Evolutionary conservation across 2,329 filamentous ascomycete species (phyloP).

Genomic region (Grosmannia penicillata): DNA sequence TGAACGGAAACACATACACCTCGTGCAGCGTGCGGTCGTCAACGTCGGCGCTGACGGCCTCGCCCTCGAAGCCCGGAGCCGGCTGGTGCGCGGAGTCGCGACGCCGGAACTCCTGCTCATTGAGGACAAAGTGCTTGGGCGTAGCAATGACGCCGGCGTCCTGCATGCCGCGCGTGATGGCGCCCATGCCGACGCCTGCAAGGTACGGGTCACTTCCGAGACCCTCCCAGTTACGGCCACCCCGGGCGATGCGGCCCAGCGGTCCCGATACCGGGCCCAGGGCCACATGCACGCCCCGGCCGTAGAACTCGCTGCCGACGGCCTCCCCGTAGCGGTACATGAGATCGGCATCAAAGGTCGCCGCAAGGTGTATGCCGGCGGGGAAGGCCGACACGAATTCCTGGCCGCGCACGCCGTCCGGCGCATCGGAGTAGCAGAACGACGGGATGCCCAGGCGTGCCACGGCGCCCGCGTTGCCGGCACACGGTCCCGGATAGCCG

Average conservation of each 20-base stretch:
- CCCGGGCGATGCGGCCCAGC: constrained; percentile 47
- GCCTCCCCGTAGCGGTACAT: constrained; percentile 52
- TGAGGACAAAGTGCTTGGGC: constrained; percentile 18
- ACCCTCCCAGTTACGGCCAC: constrained; percentile 48
- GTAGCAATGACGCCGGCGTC: constrained; percentile 27
- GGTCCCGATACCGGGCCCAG: constrained; percentile 47
- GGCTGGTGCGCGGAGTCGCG: constrained; percentile 17
- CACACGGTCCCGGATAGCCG: constrained; percentile 38
- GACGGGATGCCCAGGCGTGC: constrained; percentile 40
- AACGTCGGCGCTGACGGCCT: constrained; percentile 45
- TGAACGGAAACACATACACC: constrained; percentile 51
- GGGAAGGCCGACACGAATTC: constrained; percentile 58
- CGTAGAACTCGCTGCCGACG: constrained; percentile 57
- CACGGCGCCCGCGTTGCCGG: constrained; percentile 27
- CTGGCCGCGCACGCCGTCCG: constrained; percentile 49
- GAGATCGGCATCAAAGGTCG: constrained; percentile 55
- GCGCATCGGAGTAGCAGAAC: constrained; percentile 58
- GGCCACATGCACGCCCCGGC: constrained; percentile 59
- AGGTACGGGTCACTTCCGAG: constrained; percentile 52
- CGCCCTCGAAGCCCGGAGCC: constrained; percentile 28
- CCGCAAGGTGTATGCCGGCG: constrained; percentile 55
- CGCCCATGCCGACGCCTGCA: constrained; percentile 46
- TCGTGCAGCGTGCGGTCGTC: constrained; percentile 53
- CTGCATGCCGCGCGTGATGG: constrained; percentile 55
- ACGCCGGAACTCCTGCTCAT: constrained; percentile 19